phyloP scores from a whole-genome alignment of 192 early-diverging fungal genomes.

The Neocallimastix lanati region DNA sequence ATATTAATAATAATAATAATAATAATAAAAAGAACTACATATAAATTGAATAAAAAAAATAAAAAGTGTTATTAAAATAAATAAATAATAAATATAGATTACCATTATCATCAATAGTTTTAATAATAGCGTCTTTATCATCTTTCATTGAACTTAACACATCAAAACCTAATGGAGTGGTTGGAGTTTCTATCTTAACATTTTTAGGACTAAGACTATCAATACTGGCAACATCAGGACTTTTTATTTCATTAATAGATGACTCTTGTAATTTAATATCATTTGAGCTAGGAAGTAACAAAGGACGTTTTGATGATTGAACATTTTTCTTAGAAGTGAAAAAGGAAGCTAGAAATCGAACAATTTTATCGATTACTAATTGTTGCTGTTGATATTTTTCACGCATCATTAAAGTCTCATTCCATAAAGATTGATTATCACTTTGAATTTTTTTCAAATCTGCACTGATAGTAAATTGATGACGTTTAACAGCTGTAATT shows the following conservation, averaged over 20 bases:
- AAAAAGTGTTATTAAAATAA: no score
- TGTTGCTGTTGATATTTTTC: conserved; percentile 74
- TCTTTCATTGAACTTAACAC: neutral
- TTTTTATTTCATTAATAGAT: neutral
- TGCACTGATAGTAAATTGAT: conserved; percentile 71
- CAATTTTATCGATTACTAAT: conserved; percentile 80
- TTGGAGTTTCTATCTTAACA: neutral
- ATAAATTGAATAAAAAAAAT: no score
- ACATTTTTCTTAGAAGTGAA: conserved; percentile 38
- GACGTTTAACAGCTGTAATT: conserved; percentile 70
- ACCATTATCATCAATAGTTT: neutral
- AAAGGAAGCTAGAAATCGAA: conserved; percentile 75
- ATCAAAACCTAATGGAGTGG: neutral
- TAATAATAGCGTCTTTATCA: neutral
- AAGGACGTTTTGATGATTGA: neutral
- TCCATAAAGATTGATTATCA: conserved; percentile 80
- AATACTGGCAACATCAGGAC: neutral
- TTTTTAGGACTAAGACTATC: neutral
- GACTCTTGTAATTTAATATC: neutral
- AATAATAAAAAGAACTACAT: no score
- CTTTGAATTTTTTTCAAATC: conserved; percentile 73
- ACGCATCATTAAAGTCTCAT: conserved; percentile 50
- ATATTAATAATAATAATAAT: no score
- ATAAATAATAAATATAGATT: no score
- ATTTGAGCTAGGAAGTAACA: neutral